Conservation (phyloP, 106 monocot species). For the Apostasia shenzhenica region DNA sequence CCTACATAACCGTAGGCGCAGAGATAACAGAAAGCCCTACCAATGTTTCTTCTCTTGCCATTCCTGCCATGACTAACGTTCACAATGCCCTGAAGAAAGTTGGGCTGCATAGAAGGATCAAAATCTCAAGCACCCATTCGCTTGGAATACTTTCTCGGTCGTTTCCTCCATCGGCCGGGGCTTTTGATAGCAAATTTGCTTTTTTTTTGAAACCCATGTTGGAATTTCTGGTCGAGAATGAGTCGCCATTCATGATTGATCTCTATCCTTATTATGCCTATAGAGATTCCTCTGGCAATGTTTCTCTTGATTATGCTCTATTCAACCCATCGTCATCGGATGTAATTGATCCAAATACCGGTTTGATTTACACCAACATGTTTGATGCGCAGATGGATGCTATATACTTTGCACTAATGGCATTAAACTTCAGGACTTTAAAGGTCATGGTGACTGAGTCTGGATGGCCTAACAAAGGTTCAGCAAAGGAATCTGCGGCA, state of each 20-base stretch:
- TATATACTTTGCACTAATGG: conserved; percentile 73
- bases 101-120: conserved; percentile 74
- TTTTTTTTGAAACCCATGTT: conserved; percentile 83
- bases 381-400: conserved; percentile 92
- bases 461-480: conserved; percentile 92
- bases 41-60: conserved; percentile 67
- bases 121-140: conserved; percentile 83
- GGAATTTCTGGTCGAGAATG: conserved; percentile 79
- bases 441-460: conserved; percentile 95
- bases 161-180: conserved; percentile 93
- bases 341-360: conserved; percentile 96
- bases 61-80: conserved; percentile 89
- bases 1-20: conserved; percentile 77
- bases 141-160: conserved; percentile 72
- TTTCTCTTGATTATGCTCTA: conserved; percentile 75
- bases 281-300: conserved; percentile 69
- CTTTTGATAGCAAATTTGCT: conserved; percentile 83
- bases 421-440: conserved; percentile 72
- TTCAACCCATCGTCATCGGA: conserved; percentile 52
- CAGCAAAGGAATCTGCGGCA: conserved; percentile 68
- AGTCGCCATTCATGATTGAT: conserved; percentile 95
- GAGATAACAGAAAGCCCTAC: conserved; percentile 72
- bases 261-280: conserved; percentile 96
- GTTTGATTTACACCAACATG: conserved; percentile 90
- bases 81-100: conserved; percentile 64